These are phyloP conservation scores for Auricularia sp. DNA, from an alignment of 768 basidiomycete species.

Conservation along the genomic window DNA sequence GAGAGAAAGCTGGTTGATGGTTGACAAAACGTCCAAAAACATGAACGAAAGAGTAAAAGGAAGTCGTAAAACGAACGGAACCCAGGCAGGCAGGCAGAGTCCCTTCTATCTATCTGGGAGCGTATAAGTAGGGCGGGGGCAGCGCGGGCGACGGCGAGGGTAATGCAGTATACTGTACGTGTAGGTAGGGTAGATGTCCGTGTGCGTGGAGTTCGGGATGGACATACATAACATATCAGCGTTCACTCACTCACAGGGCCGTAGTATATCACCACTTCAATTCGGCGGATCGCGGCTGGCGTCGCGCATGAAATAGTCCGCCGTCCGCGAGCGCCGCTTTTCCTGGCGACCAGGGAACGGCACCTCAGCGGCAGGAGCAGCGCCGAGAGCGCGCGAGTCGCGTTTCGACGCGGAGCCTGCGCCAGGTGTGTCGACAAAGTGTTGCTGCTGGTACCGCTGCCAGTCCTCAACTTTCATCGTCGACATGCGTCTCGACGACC, in stretches of 20 bases:
- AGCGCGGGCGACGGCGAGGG: not conserved
- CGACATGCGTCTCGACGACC: conserved; percentile 54
- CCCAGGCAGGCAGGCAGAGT: too few relatives aligned
- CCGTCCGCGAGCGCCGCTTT: not conserved
- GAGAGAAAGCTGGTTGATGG: not conserved
- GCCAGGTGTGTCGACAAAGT: not conserved
- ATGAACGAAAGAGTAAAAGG: not conserved
- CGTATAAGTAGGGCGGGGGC: not conserved
- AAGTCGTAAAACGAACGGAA: not conserved
- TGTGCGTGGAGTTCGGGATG: not conserved
- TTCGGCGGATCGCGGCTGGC: not conserved
- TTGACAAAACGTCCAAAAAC: not conserved
- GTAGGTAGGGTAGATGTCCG: not conserved
- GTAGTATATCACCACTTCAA: not conserved
- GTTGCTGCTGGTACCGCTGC: conserved; percentile 55
- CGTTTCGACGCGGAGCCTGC: not conserved
- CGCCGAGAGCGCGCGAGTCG: not conserved
- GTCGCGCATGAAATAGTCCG: not conserved
- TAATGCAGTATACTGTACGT: not conserved
- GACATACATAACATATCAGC: not conserved
- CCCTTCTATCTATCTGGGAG: not conserved
- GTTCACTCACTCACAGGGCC: too few relatives aligned
- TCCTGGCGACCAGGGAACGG: not conserved
- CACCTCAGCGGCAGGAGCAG: not conserved
- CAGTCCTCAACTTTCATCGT: conserved; percentile 79